Conservation (phyloP, 768 basidiomycete species). For the Crassisporium funariophilum region DNA sequence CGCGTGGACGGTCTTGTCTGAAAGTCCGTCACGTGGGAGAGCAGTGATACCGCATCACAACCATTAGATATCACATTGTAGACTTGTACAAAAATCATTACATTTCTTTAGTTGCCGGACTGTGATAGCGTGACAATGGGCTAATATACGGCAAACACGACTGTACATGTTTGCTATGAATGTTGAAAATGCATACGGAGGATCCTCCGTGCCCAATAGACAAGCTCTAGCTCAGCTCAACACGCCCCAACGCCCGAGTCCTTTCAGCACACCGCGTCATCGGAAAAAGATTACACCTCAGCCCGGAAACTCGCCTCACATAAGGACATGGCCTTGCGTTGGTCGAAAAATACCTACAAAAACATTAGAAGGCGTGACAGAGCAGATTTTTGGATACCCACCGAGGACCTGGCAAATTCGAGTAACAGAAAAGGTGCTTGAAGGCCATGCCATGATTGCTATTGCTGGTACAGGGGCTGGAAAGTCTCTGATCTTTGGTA, state of each 20-base stretch:
- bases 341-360: background rate
- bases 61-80: background rate
- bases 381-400: background rate
- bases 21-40: background rate
- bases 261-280: background rate
- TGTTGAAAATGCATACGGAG: no score
- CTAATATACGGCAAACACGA: background rate
- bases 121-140: background rate
- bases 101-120: background rate
- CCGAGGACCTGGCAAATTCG: background rate
- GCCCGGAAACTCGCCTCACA: background rate
- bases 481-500: conserved; percentile 8
- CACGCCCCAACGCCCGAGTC: background rate
- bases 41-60: background rate
- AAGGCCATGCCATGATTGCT: conserved; percentile 10
- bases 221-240: background rate
- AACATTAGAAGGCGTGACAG: background rate
- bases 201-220: background rate
- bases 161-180: no score
- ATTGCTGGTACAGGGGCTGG: conserved; percentile 10
- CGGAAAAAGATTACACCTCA: background rate
- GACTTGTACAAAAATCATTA: background rate
- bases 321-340: background rate
- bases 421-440: background rate
- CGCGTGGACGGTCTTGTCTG: background rate